Conservation (phyloP, 2,329 filamentous ascomycete species). For the Cylindrodendrum hubeiense region DNA sequence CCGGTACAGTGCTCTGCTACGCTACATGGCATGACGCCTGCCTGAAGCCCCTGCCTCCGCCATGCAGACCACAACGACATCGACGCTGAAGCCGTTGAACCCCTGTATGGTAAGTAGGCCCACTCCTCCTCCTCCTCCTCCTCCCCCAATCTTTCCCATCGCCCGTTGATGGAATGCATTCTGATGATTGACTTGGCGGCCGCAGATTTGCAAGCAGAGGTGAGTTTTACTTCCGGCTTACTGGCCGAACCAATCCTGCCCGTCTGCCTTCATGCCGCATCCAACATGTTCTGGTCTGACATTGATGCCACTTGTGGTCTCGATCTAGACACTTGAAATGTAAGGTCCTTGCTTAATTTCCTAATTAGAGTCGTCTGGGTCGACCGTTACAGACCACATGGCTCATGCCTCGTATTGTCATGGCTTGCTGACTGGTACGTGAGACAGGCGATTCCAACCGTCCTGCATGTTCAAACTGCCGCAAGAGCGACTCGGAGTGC, state of each 20-base stretch:
- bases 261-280: neutral
- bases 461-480: conserved; percentile 43
- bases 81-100: conserved; percentile 34
- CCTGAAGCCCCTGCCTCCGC: conserved; percentile 13
- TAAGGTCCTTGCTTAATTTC: conserved; percentile 17
- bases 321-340: conserved; percentile 40
- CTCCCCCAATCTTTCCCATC: neutral
- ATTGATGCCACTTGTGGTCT: neutral
- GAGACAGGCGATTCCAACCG: conserved; percentile 36
- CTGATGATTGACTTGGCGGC: conserved; percentile 5
- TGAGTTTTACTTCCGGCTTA: conserved; percentile 23
- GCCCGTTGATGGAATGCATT: conserved; percentile 1
- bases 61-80: conserved; percentile 35
- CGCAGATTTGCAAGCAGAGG: conserved; percentile 40
- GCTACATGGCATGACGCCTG: conserved; percentile 7
- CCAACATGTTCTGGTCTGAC: conserved; percentile 20
- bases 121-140: too few relatives aligned
- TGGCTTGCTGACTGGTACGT: conserved; percentile 17
- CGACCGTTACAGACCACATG: neutral
- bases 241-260: conserved; percentile 22
- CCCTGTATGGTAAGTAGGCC: conserved; percentile 36
- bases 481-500: conserved; percentile 42
- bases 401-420: neutral
- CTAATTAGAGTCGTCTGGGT: neutral
- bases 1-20: neutral